Evolutionary conservation across 164 flowering plant genomes (phyloP).

Genomic region (Taxillus chinensis): DNA sequence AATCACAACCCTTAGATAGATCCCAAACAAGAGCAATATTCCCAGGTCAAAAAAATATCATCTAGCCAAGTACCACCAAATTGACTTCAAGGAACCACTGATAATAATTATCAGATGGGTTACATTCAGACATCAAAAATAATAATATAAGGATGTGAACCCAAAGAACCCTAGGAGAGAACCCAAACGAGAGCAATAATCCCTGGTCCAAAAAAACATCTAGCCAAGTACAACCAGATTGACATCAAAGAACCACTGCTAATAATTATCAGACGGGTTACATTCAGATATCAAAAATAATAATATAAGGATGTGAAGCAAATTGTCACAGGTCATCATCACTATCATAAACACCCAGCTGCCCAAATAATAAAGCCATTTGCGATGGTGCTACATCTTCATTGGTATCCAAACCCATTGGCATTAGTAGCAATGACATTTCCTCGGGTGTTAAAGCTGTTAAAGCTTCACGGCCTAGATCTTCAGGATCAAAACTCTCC

Average conservation of each 20-base stretch:
- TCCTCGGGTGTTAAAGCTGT: conserved; percentile 8
- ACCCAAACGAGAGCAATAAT: neutral
- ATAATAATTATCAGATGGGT: neutral
- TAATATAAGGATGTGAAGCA: neutral
- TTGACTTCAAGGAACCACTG: neutral
- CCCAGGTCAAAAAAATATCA: too few relatives aligned
- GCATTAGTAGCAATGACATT: conserved; percentile 5
- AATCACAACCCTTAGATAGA: neutral
- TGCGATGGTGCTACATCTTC: conserved; percentile 5
- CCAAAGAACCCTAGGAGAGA: neutral
- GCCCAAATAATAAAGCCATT: neutral
- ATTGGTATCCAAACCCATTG: conserved; percentile 7
- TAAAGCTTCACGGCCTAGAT: conserved; percentile 7
- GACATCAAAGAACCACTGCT: neutral
- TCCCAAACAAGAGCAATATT: neutral
- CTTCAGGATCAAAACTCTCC: conserved; percentile 13
- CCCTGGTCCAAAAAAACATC: neutral
- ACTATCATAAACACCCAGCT: neutral
- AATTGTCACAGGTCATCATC: neutral
- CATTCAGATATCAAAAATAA: neutral
- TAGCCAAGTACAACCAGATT: neutral
- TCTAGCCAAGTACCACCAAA: neutral
- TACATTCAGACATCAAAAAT: neutral
- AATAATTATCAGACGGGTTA: neutral
- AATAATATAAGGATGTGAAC: neutral